A percentile compares a stretch with the other conserved stretches of the same genome.
Conservation (phyloP, 148 eudicot genomes). For the Silene conica region DNA sequence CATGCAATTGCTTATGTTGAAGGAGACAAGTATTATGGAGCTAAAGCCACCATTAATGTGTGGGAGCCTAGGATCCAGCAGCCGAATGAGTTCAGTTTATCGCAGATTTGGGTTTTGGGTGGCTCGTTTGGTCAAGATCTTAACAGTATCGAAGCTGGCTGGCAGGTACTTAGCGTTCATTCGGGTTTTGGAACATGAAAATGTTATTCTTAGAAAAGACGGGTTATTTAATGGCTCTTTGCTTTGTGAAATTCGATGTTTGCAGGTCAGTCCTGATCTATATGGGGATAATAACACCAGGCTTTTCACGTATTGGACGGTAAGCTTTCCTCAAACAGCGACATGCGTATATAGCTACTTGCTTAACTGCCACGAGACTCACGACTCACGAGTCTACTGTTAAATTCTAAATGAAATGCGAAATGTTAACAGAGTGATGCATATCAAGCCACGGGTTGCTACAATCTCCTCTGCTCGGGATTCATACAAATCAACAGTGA, state of each 20-base stretch:
- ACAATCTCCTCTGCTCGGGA: constrained; percentile 92
- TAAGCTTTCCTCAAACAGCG: constrained; percentile 28
- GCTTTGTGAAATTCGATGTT: constrained; percentile 14
- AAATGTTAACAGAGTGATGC: constrained; percentile 76
- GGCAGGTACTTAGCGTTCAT: constrained; percentile 56
- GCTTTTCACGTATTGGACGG: constrained; percentile 99
- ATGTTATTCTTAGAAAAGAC: neutral
- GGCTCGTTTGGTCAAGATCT: constrained; percentile 98
- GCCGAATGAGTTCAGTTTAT: constrained; percentile 92
- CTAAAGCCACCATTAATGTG: constrained; percentile 91
- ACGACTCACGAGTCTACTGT: neutral
- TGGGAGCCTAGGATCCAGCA: constrained; percentile 96
- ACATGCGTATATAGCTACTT: neutral
- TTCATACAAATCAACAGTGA: constrained; percentile 92
- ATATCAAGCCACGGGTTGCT: constrained; percentile 98
- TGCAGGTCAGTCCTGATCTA: constrained; percentile 95
- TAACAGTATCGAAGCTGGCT: constrained; percentile 98
- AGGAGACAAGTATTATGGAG: constrained; percentile 91
- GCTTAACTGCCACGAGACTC: neutral
- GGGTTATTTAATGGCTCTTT: constrained; percentile 12
- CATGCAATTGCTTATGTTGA: constrained; percentile 98
- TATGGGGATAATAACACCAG: constrained; percentile 98
- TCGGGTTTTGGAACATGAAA: neutral
- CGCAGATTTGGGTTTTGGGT: constrained; percentile 89
- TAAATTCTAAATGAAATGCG: neutral